Percentiles rank a stretch among this genome's conserved stretches.
These are phyloP conservation scores for Tulasnella sp. DNA, from an alignment of 768 basidiomycete genomes.

Conservation along the genomic window DNA sequence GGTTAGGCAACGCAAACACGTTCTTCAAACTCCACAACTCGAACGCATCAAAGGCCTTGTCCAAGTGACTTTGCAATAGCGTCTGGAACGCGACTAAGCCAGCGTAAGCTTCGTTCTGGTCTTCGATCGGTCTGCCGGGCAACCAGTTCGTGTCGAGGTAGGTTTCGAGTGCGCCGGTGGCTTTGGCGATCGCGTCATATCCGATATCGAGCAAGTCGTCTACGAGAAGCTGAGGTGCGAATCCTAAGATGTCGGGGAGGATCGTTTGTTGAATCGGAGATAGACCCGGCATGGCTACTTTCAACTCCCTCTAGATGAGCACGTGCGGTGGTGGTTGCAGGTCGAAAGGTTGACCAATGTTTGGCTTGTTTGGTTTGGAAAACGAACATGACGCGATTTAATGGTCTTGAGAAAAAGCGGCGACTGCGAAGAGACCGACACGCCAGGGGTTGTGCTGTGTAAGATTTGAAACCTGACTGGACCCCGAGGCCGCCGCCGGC, in stretches of 20 bases:
- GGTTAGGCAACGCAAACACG: conserved; percentile 58
- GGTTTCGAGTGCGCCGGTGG: conserved; percentile 56
- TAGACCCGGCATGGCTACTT: neutral
- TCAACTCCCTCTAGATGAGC: neutral
- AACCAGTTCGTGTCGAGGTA: conserved; percentile 14
- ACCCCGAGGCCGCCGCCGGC: neutral
- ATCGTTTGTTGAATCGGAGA: conserved; percentile 6
- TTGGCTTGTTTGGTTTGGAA: neutral
- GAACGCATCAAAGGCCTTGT: conserved; percentile 86
- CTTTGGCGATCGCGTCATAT: conserved; percentile 68
- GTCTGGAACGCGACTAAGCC: conserved; percentile 84
- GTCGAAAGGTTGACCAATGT: neutral
- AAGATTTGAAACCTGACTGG: conserved; percentile 1
- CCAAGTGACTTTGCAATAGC: conserved; percentile 77
- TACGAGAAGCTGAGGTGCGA: conserved; percentile 74
- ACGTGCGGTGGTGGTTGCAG: conserved; percentile 1
- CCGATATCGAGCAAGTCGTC: conserved; percentile 82
- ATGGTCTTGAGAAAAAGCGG: neutral
- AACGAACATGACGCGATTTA: neutral
- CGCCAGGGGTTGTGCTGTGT: neutral
- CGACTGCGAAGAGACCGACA: neutral
- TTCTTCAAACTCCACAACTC: conserved; percentile 86
- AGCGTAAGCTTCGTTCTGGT: conserved; percentile 49
- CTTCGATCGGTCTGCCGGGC: neutral
- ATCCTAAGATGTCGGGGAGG: conserved; percentile 61